phyloP scores from a whole-genome alignment of 306 rosid species.

The Castanospermum australe region DNA sequence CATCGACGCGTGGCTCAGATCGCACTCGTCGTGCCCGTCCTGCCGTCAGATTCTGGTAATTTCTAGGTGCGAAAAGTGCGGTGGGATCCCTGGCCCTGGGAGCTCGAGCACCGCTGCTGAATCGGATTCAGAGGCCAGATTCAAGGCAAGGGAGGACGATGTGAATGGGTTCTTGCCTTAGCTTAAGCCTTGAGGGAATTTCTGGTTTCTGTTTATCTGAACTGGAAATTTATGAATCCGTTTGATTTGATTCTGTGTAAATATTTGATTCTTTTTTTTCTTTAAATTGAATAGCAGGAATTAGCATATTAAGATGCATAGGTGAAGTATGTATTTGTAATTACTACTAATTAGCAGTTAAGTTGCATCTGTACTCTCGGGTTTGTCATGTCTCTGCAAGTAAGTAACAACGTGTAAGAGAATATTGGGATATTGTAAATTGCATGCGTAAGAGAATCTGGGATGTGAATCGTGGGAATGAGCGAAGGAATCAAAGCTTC shows the following conservation, averaged over 20 bases:
- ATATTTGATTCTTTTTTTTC: background rate
- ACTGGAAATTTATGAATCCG: background rate
- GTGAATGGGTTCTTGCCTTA: slow-evolving; percentile 61
- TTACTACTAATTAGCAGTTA: no score
- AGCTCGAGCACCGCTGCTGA: slow-evolving; percentile 35
- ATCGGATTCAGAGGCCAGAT: slow-evolving; percentile 35
- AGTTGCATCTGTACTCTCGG: no score
- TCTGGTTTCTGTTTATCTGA: background rate
- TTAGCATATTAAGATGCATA: no score
- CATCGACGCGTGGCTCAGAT: slow-evolving; percentile 83
- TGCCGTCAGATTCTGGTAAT: slow-evolving; percentile 75
- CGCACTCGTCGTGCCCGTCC: slow-evolving; percentile 78
- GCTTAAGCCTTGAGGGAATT: background rate
- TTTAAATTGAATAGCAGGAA: no score
- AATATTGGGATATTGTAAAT: no score
- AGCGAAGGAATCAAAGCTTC: background rate
- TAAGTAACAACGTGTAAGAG: no score
- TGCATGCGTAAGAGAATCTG: no score
- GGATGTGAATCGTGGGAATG: no score
- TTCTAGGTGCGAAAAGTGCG: slow-evolving; percentile 67
- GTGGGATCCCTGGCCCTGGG: slow-evolving; percentile 48
- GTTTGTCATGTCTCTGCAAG: no score
- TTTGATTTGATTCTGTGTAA: no score
- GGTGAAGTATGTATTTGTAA: no score
- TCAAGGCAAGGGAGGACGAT: slow-evolving; percentile 49